Percentiles rank a stretch among this genome's conserved stretches.
phyloP scores from a whole-genome alignment of 805 yeast species.

The Starmerella powellii region DNA sequence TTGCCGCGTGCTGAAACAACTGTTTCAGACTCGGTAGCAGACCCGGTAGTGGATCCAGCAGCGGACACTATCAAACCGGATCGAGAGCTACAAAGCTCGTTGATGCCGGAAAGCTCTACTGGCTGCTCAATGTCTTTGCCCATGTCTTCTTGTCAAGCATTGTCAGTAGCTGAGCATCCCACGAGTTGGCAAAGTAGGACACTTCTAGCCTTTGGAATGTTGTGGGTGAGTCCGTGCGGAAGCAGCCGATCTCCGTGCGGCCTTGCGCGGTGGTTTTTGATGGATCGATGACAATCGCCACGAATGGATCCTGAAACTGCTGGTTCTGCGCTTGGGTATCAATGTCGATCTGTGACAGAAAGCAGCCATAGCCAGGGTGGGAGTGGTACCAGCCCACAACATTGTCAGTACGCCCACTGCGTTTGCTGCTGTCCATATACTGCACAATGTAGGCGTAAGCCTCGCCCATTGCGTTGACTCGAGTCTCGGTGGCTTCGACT shows the following conservation, averaged over 20 bases:
- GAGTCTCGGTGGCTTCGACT: conserved; percentile 89
- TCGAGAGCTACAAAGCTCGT: no score
- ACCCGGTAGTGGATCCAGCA: no score
- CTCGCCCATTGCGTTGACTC: conserved; percentile 89
- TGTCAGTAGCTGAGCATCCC: conserved; percentile 38
- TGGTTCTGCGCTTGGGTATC: conserved; percentile 93
- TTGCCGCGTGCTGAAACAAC: no score
- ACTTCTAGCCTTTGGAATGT: conserved; percentile 57
- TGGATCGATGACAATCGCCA: conserved; percentile 96
- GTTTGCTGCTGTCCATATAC: conserved; percentile 45
- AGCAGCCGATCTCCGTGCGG: conserved; percentile 94
- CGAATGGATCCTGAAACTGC: conserved; percentile 86
- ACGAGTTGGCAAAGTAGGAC: conserved; percentile 42
- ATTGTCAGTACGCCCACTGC: conserved; percentile 45
- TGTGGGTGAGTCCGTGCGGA: conserved; percentile 40
- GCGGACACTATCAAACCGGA: no score
- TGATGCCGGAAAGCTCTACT: background rate
- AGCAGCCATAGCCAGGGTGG: conserved; percentile 95
- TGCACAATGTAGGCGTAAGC: conserved; percentile 92
- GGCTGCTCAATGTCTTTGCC: conserved; percentile 4
- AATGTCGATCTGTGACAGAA: conserved; percentile 89
- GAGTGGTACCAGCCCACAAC: conserved; percentile 96
- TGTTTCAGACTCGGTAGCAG: no score
- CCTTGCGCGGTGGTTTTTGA: conserved; percentile 86
- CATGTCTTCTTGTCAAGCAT: conserved; percentile 22